These are phyloP conservation scores for Poa annua DNA, from an alignment of 176 grass and related monocot genomes.

Conservation along the genomic window DNA sequence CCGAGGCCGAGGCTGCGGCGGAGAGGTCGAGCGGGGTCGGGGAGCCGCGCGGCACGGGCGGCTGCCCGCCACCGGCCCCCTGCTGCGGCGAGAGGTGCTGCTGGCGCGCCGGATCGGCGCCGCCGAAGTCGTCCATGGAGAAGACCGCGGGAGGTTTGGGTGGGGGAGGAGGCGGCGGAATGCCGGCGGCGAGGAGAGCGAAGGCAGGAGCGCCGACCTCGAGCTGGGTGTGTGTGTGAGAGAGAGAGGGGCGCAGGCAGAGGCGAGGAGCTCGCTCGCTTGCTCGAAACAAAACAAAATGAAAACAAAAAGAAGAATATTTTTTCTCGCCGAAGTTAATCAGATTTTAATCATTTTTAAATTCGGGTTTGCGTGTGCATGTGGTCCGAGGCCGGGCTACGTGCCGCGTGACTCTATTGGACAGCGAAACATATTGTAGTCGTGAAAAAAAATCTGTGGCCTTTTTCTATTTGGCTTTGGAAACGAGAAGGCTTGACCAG, in stretches of 20 bases:
- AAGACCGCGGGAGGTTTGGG: background rate
- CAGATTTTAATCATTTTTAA: background rate
- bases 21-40: slow-evolving; percentile 60
- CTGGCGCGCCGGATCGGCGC: slow-evolving; percentile 36
- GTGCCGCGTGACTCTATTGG: slow-evolving; percentile 40
- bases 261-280: slow-evolving; percentile 27
- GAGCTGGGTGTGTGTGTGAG: slow-evolving; percentile 30
- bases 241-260: slow-evolving; percentile 31
- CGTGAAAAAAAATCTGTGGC: background rate
- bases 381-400: slow-evolving; percentile 46
- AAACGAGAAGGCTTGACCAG: background rate
- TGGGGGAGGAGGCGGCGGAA: slow-evolving; percentile 36
- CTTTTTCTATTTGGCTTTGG: background rate
- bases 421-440: background rate
- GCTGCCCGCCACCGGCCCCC: slow-evolving; percentile 21
- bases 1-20: background rate
- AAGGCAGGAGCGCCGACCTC: slow-evolving; percentile 10
- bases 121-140: slow-evolving; percentile 41
- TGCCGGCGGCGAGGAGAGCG: slow-evolving; percentile 38
- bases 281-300: slow-evolving; percentile 17
- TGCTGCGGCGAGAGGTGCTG: slow-evolving; percentile 42
- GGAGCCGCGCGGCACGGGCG: slow-evolving; percentile 46
- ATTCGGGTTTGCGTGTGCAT: slow-evolving; percentile 52
- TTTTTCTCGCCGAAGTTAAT: slow-evolving; percentile 18
- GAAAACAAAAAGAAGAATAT: no score